Base-by-base conservation (phyloP, 2,329 filamentous ascomycete species). In the Pseudogymnoascus verrucosus region DNA sequence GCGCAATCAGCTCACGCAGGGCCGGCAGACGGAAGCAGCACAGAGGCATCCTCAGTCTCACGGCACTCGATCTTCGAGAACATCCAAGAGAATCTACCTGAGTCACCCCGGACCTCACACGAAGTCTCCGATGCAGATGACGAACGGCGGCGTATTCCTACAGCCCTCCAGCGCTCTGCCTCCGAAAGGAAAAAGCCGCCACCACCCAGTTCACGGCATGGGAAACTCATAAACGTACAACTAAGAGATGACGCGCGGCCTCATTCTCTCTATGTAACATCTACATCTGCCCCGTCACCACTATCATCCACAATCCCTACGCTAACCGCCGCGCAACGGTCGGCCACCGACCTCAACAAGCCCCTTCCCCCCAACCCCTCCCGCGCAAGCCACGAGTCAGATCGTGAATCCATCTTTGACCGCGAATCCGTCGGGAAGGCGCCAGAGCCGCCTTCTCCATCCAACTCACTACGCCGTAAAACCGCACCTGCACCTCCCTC, bases 151-250 rank as follows among this genome's bases (percentile, higher is more conserved):
- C 72, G 74, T 59, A 70, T 78, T 51, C 67, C 72, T 7, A 64
- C 44, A 66, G 66, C 14, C 54, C 63, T 14, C 36, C 66, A 34
- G 68, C 68, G 37, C 61, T 71, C 72, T 34, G 70, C 72, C 61
- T 72, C 77, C 42, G 77, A 80, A 67, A 89, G 88, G 71, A 86
- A 84, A 74, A 84, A 84, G 67, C 88, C 89, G 12, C 89, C 90
- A 4, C 88, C 89, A 5, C 89, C 89, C 10, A 91, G 83, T 71
- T 91, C 89, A 61, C 85, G 89, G 63, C 89, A 93, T 76, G 91
- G 91, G 4, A 93, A 89, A 74, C 80, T 87, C 16, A 89, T 93
- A 67, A 85, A 81, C 67, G 74, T 78, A 47, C 76, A 81, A 69
- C 68, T 78, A 65, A 76, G 76, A 62, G 72, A 70, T 61, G 68